Base-by-base conservation (phyloP, 2,329 filamentous ascomycete genomes). In the Amauroascus niger region DNA sequence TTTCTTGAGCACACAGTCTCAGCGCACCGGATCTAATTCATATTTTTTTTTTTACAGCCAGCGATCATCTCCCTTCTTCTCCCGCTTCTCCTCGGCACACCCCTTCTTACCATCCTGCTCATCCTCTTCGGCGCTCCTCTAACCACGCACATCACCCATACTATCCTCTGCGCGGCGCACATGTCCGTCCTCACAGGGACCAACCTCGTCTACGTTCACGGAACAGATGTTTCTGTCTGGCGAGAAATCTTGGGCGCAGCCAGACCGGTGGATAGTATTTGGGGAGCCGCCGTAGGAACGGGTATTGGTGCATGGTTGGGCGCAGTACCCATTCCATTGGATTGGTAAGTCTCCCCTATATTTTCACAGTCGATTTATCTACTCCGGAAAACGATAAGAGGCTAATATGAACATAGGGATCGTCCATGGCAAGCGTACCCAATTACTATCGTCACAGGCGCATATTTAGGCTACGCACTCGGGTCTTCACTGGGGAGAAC, bases 341-440 rank as follows among this genome's bases (percentile, higher is more conserved):
- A 98, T 68, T 97, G 91, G 91, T 79, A 58, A 61, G 73, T 70
- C 18, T 16, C 16, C 22, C 43, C n/a, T 16, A 6, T 16, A 8
- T 40, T 41, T 14, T 39, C 8, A 16, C 16, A 26, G n/a, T n/a
- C n/a, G n/a, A n/a, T n/a, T n/a, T n/a, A n/a, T n/a, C 1, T n/a
- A n/a, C 16, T 13, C 24, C 43, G 13, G 41, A 18, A 35, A 5
- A 28, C 20, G 53, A 32, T 44, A 16, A 13, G 22, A 33, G 39
- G 20, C 50, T 44, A 45, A 56, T 28, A n/a, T 37, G 20, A n/a
- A 16, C 33, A 13, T 58, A 79, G 77, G 79, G 93, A 98, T 68
- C 83, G 93, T n/a, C 89, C 95, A 62, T 98, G 93, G 93, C 93
- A 98, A 79, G 87, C 85, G 69, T 98, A 91, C 87, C 93, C 93